phyloP scores from a whole-genome alignment of 331 rosid species.

The Spiraea crenata region DNA sequence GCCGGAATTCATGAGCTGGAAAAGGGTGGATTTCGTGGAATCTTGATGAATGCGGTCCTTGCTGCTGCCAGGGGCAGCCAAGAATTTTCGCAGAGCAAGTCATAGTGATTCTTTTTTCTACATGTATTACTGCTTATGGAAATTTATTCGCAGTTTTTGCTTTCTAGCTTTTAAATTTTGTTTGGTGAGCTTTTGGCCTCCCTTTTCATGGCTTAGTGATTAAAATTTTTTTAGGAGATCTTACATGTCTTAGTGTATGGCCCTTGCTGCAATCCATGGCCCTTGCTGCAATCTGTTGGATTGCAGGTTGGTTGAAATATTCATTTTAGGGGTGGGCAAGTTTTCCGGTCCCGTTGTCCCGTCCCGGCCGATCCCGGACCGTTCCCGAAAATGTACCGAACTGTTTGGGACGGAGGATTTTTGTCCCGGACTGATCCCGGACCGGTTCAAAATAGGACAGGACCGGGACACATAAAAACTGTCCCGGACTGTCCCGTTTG shows the following conservation, averaged over 20 bases:
- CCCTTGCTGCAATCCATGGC: neutral
- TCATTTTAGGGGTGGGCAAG: no score
- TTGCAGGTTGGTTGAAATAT: neutral
- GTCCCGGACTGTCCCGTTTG: no score
- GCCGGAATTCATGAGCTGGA: constrained; percentile 87
- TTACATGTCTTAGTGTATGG: no score
- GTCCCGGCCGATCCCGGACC: no score
- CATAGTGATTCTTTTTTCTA: neutral
- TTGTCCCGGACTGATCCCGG: no score
- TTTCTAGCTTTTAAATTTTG: no score
- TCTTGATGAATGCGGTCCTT: constrained; percentile 61
- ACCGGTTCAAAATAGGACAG: no score
- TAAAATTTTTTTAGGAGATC: neutral
- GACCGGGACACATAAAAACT: no score
- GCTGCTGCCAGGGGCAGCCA: constrained; percentile 48
- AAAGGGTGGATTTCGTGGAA: constrained; percentile 86
- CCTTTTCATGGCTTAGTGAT: neutral
- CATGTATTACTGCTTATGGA: neutral
- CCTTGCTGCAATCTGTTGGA: neutral
- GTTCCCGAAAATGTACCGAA: no score
- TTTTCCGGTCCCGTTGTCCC: no score
- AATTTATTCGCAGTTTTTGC: neutral
- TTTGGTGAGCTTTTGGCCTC: neutral
- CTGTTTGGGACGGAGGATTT: no score
- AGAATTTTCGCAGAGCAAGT: constrained; percentile 31